These are phyloP conservation scores for Haplosporangium sp. DNA, from an alignment of 371 early-diverging fungal genomes.

Conservation along the genomic window DNA sequence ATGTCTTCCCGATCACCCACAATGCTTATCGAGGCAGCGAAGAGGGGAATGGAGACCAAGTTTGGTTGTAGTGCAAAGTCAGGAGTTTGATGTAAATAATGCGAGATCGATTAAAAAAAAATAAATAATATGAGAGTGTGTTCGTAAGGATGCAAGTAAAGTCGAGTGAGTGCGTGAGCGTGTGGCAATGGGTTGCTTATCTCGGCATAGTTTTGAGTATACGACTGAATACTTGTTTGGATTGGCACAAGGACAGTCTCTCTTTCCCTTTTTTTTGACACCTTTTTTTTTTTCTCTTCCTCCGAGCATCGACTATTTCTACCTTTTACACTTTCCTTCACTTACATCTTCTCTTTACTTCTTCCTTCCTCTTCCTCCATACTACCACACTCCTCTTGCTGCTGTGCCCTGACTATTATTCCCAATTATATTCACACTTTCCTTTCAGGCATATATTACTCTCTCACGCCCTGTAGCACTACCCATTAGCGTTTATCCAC, in stretches of 20 bases:
- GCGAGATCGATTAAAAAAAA: no score
- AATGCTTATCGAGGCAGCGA: no score
- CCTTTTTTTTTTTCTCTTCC: neutral
- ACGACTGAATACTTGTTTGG: neutral
- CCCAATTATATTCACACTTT: neutral
- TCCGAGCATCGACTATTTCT: neutral
- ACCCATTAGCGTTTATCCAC: neutral
- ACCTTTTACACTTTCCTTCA: neutral
- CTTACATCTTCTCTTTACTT: neutral
- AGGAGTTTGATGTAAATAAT: no score
- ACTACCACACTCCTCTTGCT: no score
- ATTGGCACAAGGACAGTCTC: neutral
- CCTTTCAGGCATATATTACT: neutral
- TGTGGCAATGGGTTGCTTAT: neutral
- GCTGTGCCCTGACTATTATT: neutral
- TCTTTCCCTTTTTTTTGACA: neutral
- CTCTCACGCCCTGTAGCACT: neutral
- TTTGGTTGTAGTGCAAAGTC: no score
- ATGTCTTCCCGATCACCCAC: no score
- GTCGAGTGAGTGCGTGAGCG: neutral
- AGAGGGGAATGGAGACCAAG: no score
- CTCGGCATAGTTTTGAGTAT: conserved; percentile 1
- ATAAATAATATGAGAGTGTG: no score
- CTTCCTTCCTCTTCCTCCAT: neutral
- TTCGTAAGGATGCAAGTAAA: neutral